Evolutionary conservation across 805 yeast species (phyloP), one percentile per base, ranked within the genome.

Genomic region (Candida maltosa): DNA sequence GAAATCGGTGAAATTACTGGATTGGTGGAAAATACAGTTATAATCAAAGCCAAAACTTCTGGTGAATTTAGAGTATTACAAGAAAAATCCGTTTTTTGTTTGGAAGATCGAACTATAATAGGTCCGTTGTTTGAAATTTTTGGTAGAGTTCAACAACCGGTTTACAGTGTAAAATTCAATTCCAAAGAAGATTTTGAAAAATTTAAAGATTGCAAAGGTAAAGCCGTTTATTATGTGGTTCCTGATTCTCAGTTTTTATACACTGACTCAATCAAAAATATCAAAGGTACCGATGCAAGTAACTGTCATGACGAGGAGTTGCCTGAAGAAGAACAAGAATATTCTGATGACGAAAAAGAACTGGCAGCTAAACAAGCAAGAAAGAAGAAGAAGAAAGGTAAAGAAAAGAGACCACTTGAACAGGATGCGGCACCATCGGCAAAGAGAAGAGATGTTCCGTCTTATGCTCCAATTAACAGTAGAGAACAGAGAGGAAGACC

Each of bases 261-360:
- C 44, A 91, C 97, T 0, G 83, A 83, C 34, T 62, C 76, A 16
- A 71, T 89, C 37, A 85, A 78, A 47, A 63, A 71, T 16, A 39
- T 80, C 14, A 89, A 83, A 50, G 98, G 97, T 16, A 82, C 88
- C 2, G 98, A 93, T 63, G 98, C 98, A 0, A 84, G 95, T 51
- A 93, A 93, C 49, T 81, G 87, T 56, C 83, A 87, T 54, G 98
- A 93, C 57, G 97, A 93, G 61, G 98, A 93, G 51, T 60, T 91
- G 20, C 87, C 96, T 0, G 88, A 80, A 47, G 94, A 85, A 20
- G 97, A 93, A 56, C 95, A 87, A 56, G 97, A 91, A 54, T 91
- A 82, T 47, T 86, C 96, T 1, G 97, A 93, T 56, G 97, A 93
- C 58, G 97, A 91, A 53, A 76, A 76, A 41, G 97, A 93, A 56